Percentiles rank a stretch among this genome's conserved stretches.
phyloP scores from a whole-genome alignment of 192 early-diverging fungal species.

The Coemansia furcata region DNA sequence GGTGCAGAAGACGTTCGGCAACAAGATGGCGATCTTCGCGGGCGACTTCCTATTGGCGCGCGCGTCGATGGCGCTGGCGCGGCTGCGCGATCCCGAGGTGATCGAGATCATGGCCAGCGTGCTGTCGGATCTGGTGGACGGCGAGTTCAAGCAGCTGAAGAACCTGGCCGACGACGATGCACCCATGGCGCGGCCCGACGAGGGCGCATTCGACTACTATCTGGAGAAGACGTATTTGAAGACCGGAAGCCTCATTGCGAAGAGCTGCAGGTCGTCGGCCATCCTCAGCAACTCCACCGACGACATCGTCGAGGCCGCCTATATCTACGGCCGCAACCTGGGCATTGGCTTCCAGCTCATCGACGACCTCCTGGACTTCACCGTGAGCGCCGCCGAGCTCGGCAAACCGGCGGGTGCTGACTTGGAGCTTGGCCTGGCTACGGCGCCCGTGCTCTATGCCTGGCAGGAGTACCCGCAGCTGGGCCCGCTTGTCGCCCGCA shows the following conservation, averaged over 20 bases:
- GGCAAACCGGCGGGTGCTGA: conserved; percentile 94
- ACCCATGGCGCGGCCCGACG: conserved; percentile 40
- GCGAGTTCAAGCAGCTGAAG: conserved; percentile 95
- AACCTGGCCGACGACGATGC: conserved; percentile 58
- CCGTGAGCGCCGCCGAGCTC: conserved; percentile 65
- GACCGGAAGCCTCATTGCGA: conserved; percentile 91
- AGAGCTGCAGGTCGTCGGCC: conserved; percentile 83
- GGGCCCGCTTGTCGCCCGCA: conserved; percentile 79
- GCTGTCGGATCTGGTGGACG: conserved; percentile 92
- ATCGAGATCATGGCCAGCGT: conserved; percentile 91
- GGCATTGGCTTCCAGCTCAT: conserved; percentile 95
- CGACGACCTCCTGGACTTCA: conserved; percentile 93
- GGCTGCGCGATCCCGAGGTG: conserved; percentile 86
- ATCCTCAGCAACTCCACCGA: conserved; percentile 75
- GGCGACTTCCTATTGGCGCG: conserved; percentile 93
- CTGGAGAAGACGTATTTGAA: conserved; percentile 95
- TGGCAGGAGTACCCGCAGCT: conserved; percentile 86
- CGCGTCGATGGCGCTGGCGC: conserved; percentile 86
- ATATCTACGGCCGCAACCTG: conserved; percentile 83
- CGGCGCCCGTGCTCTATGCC: conserved; percentile 92
- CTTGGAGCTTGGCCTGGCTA: conserved; percentile 84
- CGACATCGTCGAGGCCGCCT: conserved; percentile 75
- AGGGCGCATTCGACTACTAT: conserved; percentile 79
- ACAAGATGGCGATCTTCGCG: conserved; percentile 95
- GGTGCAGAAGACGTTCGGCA: conserved; percentile 86